Base-by-base conservation (phyloP, 805 yeast species). In the Candida patagonica region DNA sequence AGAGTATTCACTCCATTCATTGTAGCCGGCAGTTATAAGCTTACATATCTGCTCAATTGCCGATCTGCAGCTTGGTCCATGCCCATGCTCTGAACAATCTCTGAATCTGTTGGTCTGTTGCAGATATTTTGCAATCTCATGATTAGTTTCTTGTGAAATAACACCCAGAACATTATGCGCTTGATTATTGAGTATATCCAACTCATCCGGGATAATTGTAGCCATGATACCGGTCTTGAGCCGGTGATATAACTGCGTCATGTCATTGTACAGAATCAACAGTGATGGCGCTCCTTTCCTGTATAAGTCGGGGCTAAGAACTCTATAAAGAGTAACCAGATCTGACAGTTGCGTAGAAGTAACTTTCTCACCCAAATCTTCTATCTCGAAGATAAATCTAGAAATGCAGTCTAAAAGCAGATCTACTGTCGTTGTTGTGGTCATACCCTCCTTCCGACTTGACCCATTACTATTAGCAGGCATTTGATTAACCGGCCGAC, bases 301-400 rank as follows among this genome's bases (percentile, higher is more conserved):
- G 30, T 53, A 53, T 1, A 41, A 32, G 6, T 40, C 6, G 2
- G 52, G 49, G 7, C 47, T 37, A 4, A 53, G 42, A 12, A 55
- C 54, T 3, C 53, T 43, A 37, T 39, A 53, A 1, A 53, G 41
- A 6, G 50, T 41, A n/a, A 51, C 34, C 13, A 51, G 26, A 32
- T 49, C 50, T 23, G 31, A 26, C 24, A 32, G 22, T 31, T 38
- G 41, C 13, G 22, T 22, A 6, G 6, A 20, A 12, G 13, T 12
- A 10, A 13, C 20, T 13, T 5, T 6, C 12, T 30, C 34, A 4
- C 39, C 42, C 25, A 41, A 15, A 1, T 35, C 37, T 12, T 23
- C 31, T 3, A 38, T 42, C 12, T 44, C 48, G 23, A 29, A 10
- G 29, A 44, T 9, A 10, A 44, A 44, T 2, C 27, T 10, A 6